Base-by-base conservation (phyloP, 768 basidiomycete genomes). In the Boletus sp. region DNA sequence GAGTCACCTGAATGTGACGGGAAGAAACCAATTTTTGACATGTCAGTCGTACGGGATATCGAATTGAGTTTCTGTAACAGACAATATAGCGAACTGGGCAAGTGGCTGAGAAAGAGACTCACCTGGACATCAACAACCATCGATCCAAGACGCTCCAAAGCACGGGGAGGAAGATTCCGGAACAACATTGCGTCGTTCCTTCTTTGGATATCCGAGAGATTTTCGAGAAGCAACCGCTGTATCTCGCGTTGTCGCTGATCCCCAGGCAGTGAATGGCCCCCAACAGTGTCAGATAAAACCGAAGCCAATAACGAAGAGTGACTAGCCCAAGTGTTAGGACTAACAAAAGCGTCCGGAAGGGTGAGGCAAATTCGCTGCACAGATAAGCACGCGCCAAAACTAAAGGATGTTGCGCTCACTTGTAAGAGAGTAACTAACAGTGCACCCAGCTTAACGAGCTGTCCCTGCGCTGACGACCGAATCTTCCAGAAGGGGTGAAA, bases 181-280 rank as follows among this genome's bases (percentile, higher is more conserved):
- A 93, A 91, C 33, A 89, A 70, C 80, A 93, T 84, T 2, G 89
- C 88, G 57, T 94, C 89, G 57, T 94, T 94, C 54, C 94, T 80
- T 52, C 80, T 76, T 59, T 81, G 84, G 28, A 94, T 83, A 63
- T 90, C 88, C n/a, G 75, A 73, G 46, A 90, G 79, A 54, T 86
- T 83, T 49, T 83, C 81, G 5, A 78, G 68, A 35, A 92, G 74
- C 1, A 75, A 73, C 45, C 75, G 77, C 47, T 73, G 81, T 58
- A 85, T 67, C 54, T 78, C 78, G 28, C 74, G 75, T 53, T 78
- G 76, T 18, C 66, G 68, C 4, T 48, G 59, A 52, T 72, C 70
- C n/a, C 59, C 56, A 14, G 68, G 53, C 0, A 39, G 20, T 2
- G 55, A 29, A 10, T 33, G n/a, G 9, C 54, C 59, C 37, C 76